phyloP scores from a whole-genome alignment of 2,329 filamentous ascomycete species.

The Chaetomiaceae sp. region DNA sequence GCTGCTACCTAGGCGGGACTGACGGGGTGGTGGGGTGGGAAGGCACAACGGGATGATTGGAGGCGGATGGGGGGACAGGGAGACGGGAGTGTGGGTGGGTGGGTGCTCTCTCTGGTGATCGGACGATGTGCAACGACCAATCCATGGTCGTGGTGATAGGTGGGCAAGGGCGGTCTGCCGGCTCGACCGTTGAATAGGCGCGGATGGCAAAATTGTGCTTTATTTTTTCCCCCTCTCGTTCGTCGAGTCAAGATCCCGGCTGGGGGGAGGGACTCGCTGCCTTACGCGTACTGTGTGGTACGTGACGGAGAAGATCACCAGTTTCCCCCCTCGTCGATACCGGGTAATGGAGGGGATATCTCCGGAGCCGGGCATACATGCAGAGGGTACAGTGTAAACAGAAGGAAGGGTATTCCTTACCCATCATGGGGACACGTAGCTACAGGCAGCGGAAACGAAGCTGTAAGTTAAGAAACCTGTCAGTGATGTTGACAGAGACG shows the following conservation, averaged over 20 bases:
- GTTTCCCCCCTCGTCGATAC: too few species aligned
- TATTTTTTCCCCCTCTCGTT: neutral
- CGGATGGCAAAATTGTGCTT: neutral
- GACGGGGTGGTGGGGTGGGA: neutral
- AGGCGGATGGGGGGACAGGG: conserved; percentile 1
- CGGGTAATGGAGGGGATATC: too few species aligned
- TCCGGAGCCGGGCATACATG: too few species aligned
- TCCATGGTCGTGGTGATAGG: neutral
- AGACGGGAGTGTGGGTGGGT: neutral
- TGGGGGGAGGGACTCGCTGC: too few species aligned
- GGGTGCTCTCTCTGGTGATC: conserved; percentile 1
- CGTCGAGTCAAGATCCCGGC: neutral
- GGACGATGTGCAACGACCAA: neutral
- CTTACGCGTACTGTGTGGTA: too few species aligned
- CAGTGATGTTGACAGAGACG: too few species aligned
- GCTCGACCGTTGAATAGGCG: conserved; percentile 6
- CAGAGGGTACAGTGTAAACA: too few species aligned
- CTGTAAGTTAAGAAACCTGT: too few species aligned
- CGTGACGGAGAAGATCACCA: too few species aligned
- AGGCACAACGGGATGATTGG: conserved; percentile 4
- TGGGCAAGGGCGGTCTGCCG: neutral
- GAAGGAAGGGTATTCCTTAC: too few species aligned
- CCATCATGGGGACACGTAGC: too few species aligned
- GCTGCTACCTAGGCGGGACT: neutral
- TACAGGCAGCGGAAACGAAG: too few species aligned